phyloP scores from a whole-genome alignment of 2,329 filamentous ascomycete genomes.

The Decorospora gaudefroyi region DNA sequence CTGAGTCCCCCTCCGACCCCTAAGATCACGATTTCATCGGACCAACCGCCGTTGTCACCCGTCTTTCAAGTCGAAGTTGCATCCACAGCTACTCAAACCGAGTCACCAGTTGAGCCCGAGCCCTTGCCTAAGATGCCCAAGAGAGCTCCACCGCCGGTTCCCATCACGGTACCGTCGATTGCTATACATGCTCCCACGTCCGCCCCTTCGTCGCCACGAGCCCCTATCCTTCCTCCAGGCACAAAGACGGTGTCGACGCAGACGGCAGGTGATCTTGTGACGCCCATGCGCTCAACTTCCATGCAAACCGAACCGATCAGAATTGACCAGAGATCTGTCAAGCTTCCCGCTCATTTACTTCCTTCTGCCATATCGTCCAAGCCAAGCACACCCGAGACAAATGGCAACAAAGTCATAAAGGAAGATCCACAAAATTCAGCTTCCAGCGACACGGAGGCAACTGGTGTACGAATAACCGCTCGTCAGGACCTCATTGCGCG shows the following conservation, averaged over 20 bases:
- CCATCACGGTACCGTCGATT: slow-evolving; percentile 74
- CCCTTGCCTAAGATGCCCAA: slow-evolving; percentile 28
- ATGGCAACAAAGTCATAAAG: slow-evolving; percentile 8
- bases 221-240: slow-evolving; percentile 76
- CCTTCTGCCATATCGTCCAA: slow-evolving; percentile 72
- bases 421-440: slow-evolving; percentile 25
- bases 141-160: slow-evolving; percentile 45
- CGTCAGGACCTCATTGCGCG: slow-evolving; percentile 39
- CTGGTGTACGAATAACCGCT: slow-evolving; percentile 23
- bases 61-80: slow-evolving; percentile 52
- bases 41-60: slow-evolving; percentile 47
- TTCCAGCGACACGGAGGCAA: slow-evolving; percentile 16
- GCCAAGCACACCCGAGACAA: slow-evolving; percentile 49
- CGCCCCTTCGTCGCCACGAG: slow-evolving; percentile 73
- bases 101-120: slow-evolving; percentile 35
- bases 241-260: slow-evolving; percentile 84
- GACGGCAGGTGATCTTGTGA: slow-evolving; percentile 61
- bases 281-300: slow-evolving; percentile 58
- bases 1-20: slow-evolving; percentile 69
- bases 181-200: slow-evolving; percentile 88
- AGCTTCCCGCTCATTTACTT: slow-evolving; percentile 75
- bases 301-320: slow-evolving; percentile 92
- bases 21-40: slow-evolving; percentile 52
- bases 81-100: slow-evolving; percentile 67
- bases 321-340: slow-evolving; percentile 75